Evolutionary conservation across 2,329 filamentous ascomycete species (phyloP).

Genomic region (Fusarium robinianum): DNA sequence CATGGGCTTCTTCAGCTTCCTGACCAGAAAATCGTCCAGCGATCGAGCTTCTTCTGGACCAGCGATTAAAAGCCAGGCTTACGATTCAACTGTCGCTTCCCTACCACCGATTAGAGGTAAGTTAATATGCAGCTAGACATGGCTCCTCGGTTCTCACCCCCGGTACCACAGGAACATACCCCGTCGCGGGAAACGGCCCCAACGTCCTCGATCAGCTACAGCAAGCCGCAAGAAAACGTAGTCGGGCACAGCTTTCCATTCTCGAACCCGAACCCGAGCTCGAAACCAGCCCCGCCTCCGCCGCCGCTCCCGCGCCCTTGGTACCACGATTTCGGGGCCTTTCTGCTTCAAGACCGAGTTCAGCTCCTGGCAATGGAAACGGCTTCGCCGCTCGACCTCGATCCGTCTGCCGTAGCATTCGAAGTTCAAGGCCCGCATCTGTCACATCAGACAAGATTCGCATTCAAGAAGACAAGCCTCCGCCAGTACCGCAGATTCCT

Average conservation of each 20-base stretch:
- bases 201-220: slow-evolving; percentile 35
- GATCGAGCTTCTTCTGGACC: slow-evolving; percentile 7
- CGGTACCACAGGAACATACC: slow-evolving; percentile 37
- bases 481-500: slow-evolving; percentile 32
- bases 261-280: slow-evolving; percentile 6
- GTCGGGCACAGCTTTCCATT: slow-evolving; percentile 27
- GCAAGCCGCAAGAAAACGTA: slow-evolving; percentile 34
- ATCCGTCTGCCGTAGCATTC: slow-evolving; percentile 26
- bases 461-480: slow-evolving; percentile 16
- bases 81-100: slow-evolving; percentile 33
- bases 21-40: slow-evolving; percentile 25
- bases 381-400: slow-evolving; percentile 14
- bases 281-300: slow-evolving; percentile 17
- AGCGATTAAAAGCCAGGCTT: slow-evolving; percentile 31
- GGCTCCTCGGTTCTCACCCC: too few species aligned
- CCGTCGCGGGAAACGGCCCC: slow-evolving; percentile 35
- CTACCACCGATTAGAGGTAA: slow-evolving; percentile 34
- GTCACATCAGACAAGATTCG: slow-evolving; percentile 21
- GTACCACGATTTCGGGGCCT: slow-evolving; percentile 22
- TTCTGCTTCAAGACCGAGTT: slow-evolving; percentile 24
- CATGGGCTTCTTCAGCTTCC: slow-evolving; percentile 37
- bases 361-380: slow-evolving; percentile 26
- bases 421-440: slow-evolving; percentile 25
- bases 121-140: slow-evolving; percentile 4
- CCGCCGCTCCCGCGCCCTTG: too few species aligned